phyloP scores from a whole-genome alignment of 78 protist genomes.

The Chrysochromulina parva region DNA sequence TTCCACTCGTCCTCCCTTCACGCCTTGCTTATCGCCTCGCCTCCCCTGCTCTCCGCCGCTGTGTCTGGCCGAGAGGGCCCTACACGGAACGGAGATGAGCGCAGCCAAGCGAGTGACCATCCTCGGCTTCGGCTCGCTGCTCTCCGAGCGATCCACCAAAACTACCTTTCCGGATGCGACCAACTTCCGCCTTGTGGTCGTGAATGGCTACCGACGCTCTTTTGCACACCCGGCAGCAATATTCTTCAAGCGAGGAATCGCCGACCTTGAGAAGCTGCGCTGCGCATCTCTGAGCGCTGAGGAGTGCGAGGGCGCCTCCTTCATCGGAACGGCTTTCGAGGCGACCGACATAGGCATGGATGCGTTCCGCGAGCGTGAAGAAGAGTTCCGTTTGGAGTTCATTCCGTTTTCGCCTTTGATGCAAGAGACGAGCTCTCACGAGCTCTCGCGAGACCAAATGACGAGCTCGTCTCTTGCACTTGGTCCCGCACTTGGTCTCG shows the following conservation, averaged over 20 bases:
- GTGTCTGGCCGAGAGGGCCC: too few species aligned
- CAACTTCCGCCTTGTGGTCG: not conserved
- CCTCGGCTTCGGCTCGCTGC: not conserved
- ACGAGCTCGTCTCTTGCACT: not conserved
- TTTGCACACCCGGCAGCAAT: not conserved
- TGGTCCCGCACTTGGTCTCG: too few species aligned
- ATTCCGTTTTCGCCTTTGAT: too few species aligned
- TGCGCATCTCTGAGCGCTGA: not conserved
- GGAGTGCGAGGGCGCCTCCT: not conserved
- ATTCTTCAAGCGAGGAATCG: not conserved
- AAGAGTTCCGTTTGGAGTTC: not conserved
- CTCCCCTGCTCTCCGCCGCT: too few species aligned
- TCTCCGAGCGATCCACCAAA: not conserved
- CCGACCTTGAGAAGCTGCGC: not conserved
- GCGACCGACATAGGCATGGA: not conserved
- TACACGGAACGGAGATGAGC: too few species aligned
- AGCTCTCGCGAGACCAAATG: too few species aligned
- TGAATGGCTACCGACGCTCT: not conserved
- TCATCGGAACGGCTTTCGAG: not conserved
- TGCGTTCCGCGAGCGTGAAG: not conserved
- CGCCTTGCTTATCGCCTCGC: too few species aligned
- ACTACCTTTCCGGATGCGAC: not conserved
- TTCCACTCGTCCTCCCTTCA: too few species aligned
- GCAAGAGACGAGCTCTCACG: too few species aligned
- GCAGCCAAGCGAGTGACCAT: not conserved